Base-by-base conservation (phyloP, 495 filamentous ascomycete species). In the Aspergillus bertholletiae region DNA sequence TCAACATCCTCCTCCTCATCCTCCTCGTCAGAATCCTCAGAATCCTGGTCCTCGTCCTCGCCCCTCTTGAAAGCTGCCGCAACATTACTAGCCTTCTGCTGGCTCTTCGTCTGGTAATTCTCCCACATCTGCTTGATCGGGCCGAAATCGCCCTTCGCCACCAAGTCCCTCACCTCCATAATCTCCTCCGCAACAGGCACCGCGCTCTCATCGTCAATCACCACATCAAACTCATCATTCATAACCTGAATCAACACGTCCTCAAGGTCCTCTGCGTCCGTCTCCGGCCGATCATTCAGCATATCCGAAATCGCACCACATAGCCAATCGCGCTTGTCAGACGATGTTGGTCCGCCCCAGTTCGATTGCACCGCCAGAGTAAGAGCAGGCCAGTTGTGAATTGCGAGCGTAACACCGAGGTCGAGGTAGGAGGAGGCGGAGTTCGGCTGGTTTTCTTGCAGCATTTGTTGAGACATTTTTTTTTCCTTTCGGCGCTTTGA, bases 251-350 rank as follows among this genome's bases (percentile, higher is more conserved):
- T 72, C 49, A 97, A 74, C 12, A 90, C 83, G 40, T 83, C 79
- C 72, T 97, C 94, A 30, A 97, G 69, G 59, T 96, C 90, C 41
- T 87, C 82, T n/a, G 80, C 76, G 59, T 96, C 88, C 26, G 87
- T 90, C 53, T 92, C 88, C 22, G 89, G 83, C 9, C 84, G 69
- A 23, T 83, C 79, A 0, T 70, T 66, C 47, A 97, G 82, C 63
- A 96, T 85, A 8, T 96, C 91, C 53, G 88, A 89, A 61, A 97
- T 80, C 15, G 87, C 85, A 63, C 92, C 92, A 46, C 88, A 92
- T 62, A 98, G 89, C 93, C 93, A 97, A 79, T 94, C 94, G 53
- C 92, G 88, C 74, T 97, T 97, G 71, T 93, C 90, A 46, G 73
- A 62, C 26, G 84, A 87, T 53, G 89, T 86, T n/a, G 88, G 80